phyloP scores from a whole-genome alignment of 306 rosid genomes.

The Vicia villosa region DNA sequence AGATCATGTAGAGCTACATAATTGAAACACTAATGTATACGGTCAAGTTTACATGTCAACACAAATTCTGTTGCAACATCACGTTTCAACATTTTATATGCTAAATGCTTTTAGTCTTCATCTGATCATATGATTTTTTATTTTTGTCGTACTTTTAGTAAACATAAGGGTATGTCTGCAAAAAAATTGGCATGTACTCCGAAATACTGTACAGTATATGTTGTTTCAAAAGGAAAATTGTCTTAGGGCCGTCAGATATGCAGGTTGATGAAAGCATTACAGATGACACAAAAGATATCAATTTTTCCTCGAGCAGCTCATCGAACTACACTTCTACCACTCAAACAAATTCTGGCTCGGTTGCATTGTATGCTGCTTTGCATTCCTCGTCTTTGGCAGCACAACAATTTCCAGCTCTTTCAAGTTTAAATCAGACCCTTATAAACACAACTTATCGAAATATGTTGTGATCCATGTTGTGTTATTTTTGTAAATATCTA shows the following conservation, averaged over 20 bases:
- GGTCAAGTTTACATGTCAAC: too few species aligned
- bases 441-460: conserved; percentile 44
- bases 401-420: conserved; percentile 84
- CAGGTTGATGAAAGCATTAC: conserved; percentile 47
- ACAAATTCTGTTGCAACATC: too few species aligned
- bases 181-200: conserved; percentile 72
- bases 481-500: too few species aligned
- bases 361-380: conserved; percentile 49
- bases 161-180: conserved; percentile 60
- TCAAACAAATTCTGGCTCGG: conserved; percentile 60
- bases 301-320: conserved; percentile 59
- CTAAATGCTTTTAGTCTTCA: conserved; percentile 17
- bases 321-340: conserved; percentile 56
- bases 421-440: conserved; percentile 62
- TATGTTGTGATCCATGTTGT: too few species aligned
- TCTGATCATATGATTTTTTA: conserved; percentile 18
- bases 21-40: too few species aligned
- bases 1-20: too few species aligned
- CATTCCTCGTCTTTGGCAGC: conserved; percentile 64
- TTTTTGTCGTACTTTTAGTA: conserved; percentile 54
- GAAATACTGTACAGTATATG: conserved; percentile 77
- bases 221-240: conserved; percentile 77
- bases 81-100: not conserved
- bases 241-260: conserved; percentile 61
- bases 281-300: conserved; percentile 64